These are phyloP conservation scores for Aspergillus carlsbadensis DNA, from an alignment of 495 filamentous ascomycete species.

Conservation along the genomic window DNA sequence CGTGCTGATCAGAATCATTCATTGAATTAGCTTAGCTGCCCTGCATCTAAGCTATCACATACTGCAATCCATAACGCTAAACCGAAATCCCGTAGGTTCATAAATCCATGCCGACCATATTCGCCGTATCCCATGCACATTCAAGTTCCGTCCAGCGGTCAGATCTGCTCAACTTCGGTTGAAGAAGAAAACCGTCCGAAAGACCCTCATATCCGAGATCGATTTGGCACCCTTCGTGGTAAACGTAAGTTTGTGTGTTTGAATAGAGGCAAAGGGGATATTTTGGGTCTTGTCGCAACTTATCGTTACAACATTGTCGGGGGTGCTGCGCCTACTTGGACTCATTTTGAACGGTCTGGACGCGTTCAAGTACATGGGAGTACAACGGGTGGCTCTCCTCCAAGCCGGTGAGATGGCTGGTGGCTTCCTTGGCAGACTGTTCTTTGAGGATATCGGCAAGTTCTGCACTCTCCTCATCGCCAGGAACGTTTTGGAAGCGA, in stretches of 20 bases:
- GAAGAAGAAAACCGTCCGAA: conserved; percentile 12
- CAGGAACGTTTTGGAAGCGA: conserved; percentile 88
- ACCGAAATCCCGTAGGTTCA: conserved; percentile 18
- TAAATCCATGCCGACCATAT: conserved; percentile 28
- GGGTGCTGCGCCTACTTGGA: conserved; percentile 35
- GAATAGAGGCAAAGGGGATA: conserved; percentile 5
- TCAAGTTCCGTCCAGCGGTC: conserved; percentile 26
- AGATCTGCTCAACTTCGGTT: conserved; percentile 18
- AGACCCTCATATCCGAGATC: conserved; percentile 22
- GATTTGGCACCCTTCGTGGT: conserved; percentile 18
- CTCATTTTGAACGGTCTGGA: conserved; percentile 71
- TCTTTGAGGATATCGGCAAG: conserved; percentile 79
- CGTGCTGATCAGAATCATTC: background rate
- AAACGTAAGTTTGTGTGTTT: conserved; percentile 14
- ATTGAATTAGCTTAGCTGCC: conserved; percentile 14
- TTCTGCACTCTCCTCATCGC: conserved; percentile 80
- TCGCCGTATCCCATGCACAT: conserved; percentile 36
- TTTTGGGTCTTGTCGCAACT: conserved; percentile 7
- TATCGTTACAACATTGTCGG: conserved; percentile 4
- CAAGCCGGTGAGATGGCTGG: conserved; percentile 74
- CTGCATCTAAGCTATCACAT: conserved; percentile 14
- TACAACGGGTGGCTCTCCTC: conserved; percentile 71
- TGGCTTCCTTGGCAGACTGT: conserved; percentile 61
- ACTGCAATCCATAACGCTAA: conserved; percentile 10
- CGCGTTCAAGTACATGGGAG: conserved; percentile 64